phyloP scores from a whole-genome alignment of 371 early-diverging fungal species.

The Choanephora cucurbitarum region DNA sequence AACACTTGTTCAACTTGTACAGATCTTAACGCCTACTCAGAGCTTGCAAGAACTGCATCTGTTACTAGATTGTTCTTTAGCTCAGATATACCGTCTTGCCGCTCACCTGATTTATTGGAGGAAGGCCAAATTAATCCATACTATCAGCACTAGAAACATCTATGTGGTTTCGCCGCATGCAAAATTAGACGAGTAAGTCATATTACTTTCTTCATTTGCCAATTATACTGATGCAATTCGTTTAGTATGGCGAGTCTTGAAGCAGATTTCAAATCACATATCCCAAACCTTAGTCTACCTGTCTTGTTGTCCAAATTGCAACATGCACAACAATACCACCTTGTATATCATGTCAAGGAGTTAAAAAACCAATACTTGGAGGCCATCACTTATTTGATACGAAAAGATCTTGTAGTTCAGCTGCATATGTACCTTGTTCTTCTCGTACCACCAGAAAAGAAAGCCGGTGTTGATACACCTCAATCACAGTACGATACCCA shows the following conservation, averaged over 20 bases:
- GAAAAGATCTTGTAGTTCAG: conserved; percentile 78
- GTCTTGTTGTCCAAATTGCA: conserved; percentile 73
- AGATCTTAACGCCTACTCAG: conserved; percentile 86
- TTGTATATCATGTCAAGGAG: conserved; percentile 68
- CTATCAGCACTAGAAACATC: conserved; percentile 74
- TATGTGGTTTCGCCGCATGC: conserved; percentile 80
- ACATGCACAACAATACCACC: conserved; percentile 69
- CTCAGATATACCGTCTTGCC: conserved; percentile 85
- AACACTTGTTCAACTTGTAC: conserved; percentile 80
- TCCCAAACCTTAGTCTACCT: conserved; percentile 71
- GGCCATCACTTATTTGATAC: conserved; percentile 77
- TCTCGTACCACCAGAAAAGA: conserved; percentile 49
- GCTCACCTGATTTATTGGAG: conserved; percentile 92
- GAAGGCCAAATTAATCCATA: conserved; percentile 86
- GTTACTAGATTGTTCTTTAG: conserved; percentile 83
- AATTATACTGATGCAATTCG: background rate
- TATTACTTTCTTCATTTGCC: too few relatives aligned
- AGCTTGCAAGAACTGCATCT: conserved; percentile 81
- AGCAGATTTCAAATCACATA: conserved; percentile 64
- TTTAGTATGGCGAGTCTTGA: conserved; percentile 51
- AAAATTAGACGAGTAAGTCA: conserved; percentile 58
- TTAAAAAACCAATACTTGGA: conserved; percentile 74
- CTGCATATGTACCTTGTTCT: conserved; percentile 81
- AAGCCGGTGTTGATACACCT: conserved; percentile 12
- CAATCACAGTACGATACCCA: conserved; percentile 13